Evolutionary conservation across 257 asterid species (phyloP).

Genomic region (Solanum sejunctum): DNA sequence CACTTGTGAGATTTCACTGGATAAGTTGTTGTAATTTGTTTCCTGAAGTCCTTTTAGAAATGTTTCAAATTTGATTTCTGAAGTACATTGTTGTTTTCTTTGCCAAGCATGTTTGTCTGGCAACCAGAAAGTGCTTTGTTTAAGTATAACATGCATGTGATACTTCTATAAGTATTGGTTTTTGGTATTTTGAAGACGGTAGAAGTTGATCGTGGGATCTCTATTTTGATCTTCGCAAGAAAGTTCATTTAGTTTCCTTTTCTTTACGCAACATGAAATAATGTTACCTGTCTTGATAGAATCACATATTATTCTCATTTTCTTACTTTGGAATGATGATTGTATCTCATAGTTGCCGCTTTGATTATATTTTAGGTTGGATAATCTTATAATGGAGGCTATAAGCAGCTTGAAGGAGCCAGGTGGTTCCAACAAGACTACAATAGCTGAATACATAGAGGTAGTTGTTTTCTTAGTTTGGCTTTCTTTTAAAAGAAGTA

Average conservation of each 20-base stretch:
- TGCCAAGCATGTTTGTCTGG: not conserved
- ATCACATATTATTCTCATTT: not conserved
- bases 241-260: not conserved
- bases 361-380: conserved; percentile 46
- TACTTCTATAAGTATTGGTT: not conserved
- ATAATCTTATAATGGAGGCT: conserved; percentile 86
- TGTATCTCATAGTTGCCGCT: not conserved
- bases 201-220: not conserved
- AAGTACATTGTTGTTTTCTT: not conserved
- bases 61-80: not conserved
- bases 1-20: no score
- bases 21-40: not conserved
- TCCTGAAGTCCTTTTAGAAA: not conserved
- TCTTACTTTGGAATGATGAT: not conserved
- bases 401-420: conserved; percentile 70
- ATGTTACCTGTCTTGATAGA: not conserved
- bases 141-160: not conserved
- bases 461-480: conserved; percentile 15
- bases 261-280: not conserved
- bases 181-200: not conserved
- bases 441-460: conserved; percentile 86
- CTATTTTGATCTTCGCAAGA: not conserved
- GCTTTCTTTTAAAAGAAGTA: not conserved
- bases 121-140: not conserved
- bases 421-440: conserved; percentile 78